phyloP scores from a whole-genome alignment of 495 filamentous ascomycete species.

The Chaetomium fimeti region DNA sequence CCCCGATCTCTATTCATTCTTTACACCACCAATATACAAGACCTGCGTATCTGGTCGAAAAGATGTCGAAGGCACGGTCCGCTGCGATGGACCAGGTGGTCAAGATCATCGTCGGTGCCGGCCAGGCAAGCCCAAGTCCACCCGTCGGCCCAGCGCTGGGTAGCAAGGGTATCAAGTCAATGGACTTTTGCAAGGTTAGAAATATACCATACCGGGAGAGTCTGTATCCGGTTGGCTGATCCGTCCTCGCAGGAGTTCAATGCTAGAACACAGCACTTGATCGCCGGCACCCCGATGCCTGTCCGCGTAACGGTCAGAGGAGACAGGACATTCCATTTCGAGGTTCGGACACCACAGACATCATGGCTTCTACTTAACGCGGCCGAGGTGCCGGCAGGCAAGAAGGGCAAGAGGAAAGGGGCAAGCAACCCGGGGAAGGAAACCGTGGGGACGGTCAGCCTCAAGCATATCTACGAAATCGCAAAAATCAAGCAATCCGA shows the following conservation, averaged over 20 bases:
- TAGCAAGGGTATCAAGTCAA: constrained; percentile 97
- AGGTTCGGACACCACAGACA: constrained; percentile 87
- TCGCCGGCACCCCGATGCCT: constrained; percentile 80
- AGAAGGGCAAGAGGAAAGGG: constrained; percentile 76
- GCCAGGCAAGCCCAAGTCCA: constrained; percentile 94
- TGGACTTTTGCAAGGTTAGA: constrained; percentile 98
- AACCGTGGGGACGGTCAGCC: constrained; percentile 71
- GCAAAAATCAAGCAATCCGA: constrained; percentile 93
- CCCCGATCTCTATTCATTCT: not conserved
- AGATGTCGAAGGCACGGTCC: constrained; percentile 78
- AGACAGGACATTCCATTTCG: constrained; percentile 91
- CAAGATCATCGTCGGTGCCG: constrained; percentile 96
- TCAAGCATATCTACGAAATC: constrained; percentile 98
- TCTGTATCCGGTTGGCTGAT: not conserved
- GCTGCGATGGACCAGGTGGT: constrained; percentile 77
- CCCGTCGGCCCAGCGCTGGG: constrained; percentile 95
- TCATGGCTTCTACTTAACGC: constrained; percentile 84
- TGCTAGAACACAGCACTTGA: constrained; percentile 84
- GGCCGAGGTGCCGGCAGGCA: constrained; percentile 66
- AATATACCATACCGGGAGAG: not conserved
- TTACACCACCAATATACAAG: not conserved
- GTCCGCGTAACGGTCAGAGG: constrained; percentile 87
- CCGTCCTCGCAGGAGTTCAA: constrained; percentile 80
- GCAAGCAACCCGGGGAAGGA: constrained; percentile 77
- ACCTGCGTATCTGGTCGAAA: constrained; percentile 21